These are phyloP conservation scores for Zoysia pacifica DNA, from an alignment of 176 grass and related monocot species.

Conservation along the genomic window DNA sequence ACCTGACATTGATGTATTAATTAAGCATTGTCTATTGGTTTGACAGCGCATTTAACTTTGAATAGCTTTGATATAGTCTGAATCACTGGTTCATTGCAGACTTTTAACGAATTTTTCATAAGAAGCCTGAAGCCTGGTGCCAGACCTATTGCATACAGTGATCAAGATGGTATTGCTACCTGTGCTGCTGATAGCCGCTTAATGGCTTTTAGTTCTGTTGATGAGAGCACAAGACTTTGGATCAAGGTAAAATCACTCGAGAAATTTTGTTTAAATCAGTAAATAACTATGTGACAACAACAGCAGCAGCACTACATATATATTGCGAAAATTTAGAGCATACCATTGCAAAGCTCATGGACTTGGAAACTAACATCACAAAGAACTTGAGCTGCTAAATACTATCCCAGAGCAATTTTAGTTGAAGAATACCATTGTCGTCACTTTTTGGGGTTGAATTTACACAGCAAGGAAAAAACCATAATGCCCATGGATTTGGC, in stretches of 20 bases:
- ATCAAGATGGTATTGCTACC: slow-evolving; percentile 63
- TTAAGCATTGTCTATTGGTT: not conserved
- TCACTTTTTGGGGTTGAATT: too few relatives aligned
- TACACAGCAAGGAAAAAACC: too few relatives aligned
- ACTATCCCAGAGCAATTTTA: too few relatives aligned
- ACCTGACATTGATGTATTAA: not conserved
- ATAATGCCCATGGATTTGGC: too few relatives aligned
- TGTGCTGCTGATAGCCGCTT: slow-evolving; percentile 97
- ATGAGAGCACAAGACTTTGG: slow-evolving; percentile 93
- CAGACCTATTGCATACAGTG: slow-evolving; percentile 54
- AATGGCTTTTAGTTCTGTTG: slow-evolving; percentile 72
- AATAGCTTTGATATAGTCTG: not conserved
- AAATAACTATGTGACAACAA: not conserved
- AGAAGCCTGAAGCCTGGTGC: slow-evolving; percentile 78
- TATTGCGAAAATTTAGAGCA: too few relatives aligned
- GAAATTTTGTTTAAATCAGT: slow-evolving; percentile 4
- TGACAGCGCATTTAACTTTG: not conserved
- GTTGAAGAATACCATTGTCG: too few relatives aligned
- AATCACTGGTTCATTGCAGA: slow-evolving; percentile 56
- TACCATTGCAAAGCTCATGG: too few relatives aligned
- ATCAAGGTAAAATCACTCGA: slow-evolving; percentile 66
- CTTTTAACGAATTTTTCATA: slow-evolving; percentile 96
- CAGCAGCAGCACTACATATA: too few relatives aligned
- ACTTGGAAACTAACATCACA: too few relatives aligned
- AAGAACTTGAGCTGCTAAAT: too few relatives aligned